Evolutionary conservation across 2,329 filamentous ascomycete genomes (phyloP), one percentile per base, ranked within the genome.

Genomic region (Pyrenophora seminiperda): DNA sequence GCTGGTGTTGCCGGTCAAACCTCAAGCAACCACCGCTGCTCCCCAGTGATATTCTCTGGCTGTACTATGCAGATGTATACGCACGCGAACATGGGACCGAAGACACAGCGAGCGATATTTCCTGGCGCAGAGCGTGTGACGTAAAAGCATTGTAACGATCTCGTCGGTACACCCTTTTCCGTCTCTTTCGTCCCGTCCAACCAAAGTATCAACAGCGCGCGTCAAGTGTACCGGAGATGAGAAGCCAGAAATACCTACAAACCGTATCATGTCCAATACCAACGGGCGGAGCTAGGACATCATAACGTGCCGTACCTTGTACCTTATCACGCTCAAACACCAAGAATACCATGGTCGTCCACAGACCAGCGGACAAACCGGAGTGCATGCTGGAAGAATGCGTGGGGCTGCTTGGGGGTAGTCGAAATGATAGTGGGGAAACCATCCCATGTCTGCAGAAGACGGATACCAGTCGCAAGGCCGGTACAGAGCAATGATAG

Each of bases 241-340:
- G 24, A 22, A 43, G 31, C 43, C 37, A 30, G 31, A 53, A 45
- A 55, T 39, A 46, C 40, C 4, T 47, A 14, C 18, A 20, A 22
- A 19, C 20, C 13, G 20, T 32, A 32, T 45, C 48, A 30, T 55
- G 38, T 32, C 44, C 37, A 37, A 42, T 13, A 32, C 36, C 18
- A 39, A 39, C 36, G 27, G n/a, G 37, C 20, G 38, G 17, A 27
- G 20, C 31, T 32, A 43, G 15, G 17, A 33, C 17, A 38, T 10
- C 17, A 45, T 10, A 15, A 19, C 33, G 18, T n/a, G 17, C 19
- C 19, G 33, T 31, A n/a, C n/a, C n/a, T n/a, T n/a, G n/a, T 14
- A 17, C 24, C 33, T 38, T 15, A 22, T 30, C 33, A 17, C 18
- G 13, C 14, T n/a, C 41, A 29, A 43, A 36, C 41, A 20, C 18